Evolutionary conservation across 2,329 filamentous ascomycete genomes (phyloP).

Genomic region (Orbilia brochopaga): DNA sequence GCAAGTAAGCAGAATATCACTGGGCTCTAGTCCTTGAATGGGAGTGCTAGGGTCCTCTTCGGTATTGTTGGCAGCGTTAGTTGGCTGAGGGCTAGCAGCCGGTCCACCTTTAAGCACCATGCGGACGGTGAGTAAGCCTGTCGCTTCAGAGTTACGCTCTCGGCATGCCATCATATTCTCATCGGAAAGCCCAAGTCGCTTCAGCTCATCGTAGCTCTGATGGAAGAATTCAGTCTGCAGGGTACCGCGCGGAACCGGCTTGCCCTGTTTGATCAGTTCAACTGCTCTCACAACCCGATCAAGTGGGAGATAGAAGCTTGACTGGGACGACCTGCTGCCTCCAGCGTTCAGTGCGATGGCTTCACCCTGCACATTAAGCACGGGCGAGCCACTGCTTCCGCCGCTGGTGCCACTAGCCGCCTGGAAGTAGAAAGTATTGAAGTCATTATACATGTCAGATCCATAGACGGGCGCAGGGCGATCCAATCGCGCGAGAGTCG

Average conservation of each 20-base stretch:
- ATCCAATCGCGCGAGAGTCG: conserved; percentile 55
- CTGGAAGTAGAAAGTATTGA: conserved; percentile 56
- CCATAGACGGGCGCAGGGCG: conserved; percentile 55
- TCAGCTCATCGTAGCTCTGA: conserved; percentile 55
- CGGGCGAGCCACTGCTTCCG: conserved; percentile 55
- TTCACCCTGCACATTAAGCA: conserved; percentile 55
- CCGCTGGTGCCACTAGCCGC: conserved; percentile 55
- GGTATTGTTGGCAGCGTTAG: conserved; percentile 37
- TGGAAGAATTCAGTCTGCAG: conserved; percentile 55
- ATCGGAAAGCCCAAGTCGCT: conserved; percentile 54
- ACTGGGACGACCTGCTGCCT: conserved; percentile 55
- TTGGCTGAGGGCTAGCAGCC: conserved; percentile 50
- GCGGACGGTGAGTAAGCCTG: conserved; percentile 53
- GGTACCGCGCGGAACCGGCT: conserved; percentile 54
- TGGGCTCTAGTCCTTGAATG: conserved; percentile 58
- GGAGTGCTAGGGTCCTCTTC: conserved; percentile 52
- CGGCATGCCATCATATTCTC: conserved; percentile 54
- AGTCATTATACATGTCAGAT: conserved; percentile 55
- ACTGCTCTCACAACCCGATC: conserved; percentile 55
- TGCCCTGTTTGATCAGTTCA: conserved; percentile 54
- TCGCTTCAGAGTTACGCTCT: conserved; percentile 51
- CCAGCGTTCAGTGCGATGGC: conserved; percentile 55
- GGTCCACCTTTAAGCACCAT: conserved; percentile 55
- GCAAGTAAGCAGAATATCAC: conserved; percentile 88
- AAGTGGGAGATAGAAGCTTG: conserved; percentile 55